Base-by-base conservation (phyloP, 148 eudicot species). In the Persicaria maculosa region DNA sequence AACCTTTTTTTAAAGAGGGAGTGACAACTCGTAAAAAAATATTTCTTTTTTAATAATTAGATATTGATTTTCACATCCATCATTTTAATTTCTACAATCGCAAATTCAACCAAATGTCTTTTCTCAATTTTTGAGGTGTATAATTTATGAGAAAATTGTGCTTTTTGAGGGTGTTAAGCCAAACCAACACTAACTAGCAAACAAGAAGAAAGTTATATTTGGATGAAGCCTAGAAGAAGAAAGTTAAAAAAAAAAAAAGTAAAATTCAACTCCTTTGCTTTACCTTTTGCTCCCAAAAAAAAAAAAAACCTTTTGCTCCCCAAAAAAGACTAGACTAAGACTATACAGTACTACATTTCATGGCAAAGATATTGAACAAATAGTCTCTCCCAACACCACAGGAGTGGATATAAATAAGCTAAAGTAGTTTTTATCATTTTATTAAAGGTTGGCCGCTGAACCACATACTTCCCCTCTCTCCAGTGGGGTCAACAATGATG, bases 201-300 rank as follows among this genome's bases (percentile, higher is more conserved):
- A 31, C 40, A 31, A 31, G 40, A 31, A 31, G 40, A 31, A 31
- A 31, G 40, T 31, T 31, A 1, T 31, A 31, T 31, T 31, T 31
- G 40, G 40, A 31, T 31, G 3, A 31, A 31, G 57, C 57, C 57
- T 53, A 53, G 17, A 53, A 53, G 14, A 53, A 53, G n/a, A 17
- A 15, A 25, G 20, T 22, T 17, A 17, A 57, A 17, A 57, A 57
- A 57, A 10, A 17, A 57, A 17, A 57, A 57, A 57, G 31, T 17
- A 17, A 57, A 57, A 57, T 9, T 19, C 31, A 19, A 19, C 31
- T 19, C 9, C 25, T 57, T 57, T 19, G 62, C 25, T 57, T 57
- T 57, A 57, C 62, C 62, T 57, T 57, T 57, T 55, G 61, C 61
- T n/a, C 11, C 55, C 61, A 20, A 55, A 16, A 55, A 55, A 55